Evolutionary conservation across 192 early-diverging fungal genomes (phyloP), one percentile per base, ranked within the genome.

Genomic region (Rhizophagus sp.): DNA sequence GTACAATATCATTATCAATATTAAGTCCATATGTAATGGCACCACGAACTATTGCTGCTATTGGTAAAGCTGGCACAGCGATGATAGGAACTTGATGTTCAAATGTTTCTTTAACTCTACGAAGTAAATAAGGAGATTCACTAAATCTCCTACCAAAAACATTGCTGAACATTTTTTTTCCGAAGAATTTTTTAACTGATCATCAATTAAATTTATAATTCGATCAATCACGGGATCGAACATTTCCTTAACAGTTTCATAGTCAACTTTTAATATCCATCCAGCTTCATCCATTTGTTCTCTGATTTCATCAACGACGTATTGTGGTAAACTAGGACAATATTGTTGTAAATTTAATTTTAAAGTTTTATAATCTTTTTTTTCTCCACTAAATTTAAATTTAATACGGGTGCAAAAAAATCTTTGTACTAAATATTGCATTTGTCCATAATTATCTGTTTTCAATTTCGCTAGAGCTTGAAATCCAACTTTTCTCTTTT

Each of bases 111-210:
- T 84, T 81, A 4, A 88, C 83, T n/a, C 87, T 82, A 25, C 83
- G 81, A 50, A 84, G 83, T 9, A 90, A 74, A 66, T 90, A 90
- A 47, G 83, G 81, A 12, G 88, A 89, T 4, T 84, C 84, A 47
- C 87, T 87, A 81, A 90, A 90, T 0, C 88, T 81, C 89, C 89
- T 4, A 90, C 89, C 36, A 90, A 72, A 63, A 90, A 88, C 36
- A 90, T 86, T 52, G 88, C 86, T 47, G 85, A 78, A 19, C 86
- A 76, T 13, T 76, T 80, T n/a, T 49, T 72, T 13, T 81, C 67
- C 4, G 83, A 80, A 63, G 84, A 83, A 41, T 9, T 44, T 47
- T 78, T 78, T 22, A 90, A 62, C 52, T 90, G 89, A 19, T 90
- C 82, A 66, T 87, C 83, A 47, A 89, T 85, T 69, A 90, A 65